These are phyloP conservation scores for Canariomyces notabilis DNA, from an alignment of 2,329 filamentous ascomycete species.

Conservation along the genomic window DNA sequence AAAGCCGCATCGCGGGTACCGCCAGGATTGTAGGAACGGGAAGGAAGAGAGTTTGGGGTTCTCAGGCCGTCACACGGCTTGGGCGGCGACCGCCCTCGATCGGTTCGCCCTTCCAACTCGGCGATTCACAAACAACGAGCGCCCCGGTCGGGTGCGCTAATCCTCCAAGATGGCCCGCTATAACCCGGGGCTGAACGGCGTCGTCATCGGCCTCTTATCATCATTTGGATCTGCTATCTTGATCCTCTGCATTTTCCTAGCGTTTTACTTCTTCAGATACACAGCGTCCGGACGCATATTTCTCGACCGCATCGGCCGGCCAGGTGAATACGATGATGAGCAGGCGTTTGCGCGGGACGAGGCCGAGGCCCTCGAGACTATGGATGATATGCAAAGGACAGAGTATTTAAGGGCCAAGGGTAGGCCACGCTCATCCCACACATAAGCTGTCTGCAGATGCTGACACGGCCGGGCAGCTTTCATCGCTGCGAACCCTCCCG, in stretches of 20 bases:
- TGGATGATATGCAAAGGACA: constrained; percentile 86
- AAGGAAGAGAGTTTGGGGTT: neutral
- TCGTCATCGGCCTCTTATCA: constrained; percentile 90
- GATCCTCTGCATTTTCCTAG: constrained; percentile 70
- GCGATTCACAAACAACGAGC: neutral
- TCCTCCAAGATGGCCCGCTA: constrained; percentile 20
- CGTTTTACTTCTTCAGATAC: constrained; percentile 92
- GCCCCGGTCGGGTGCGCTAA: neutral
- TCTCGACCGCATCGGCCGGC: constrained; percentile 85
- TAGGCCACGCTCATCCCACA: constrained; percentile 36
- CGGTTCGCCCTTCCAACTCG: constrained; percentile 2
- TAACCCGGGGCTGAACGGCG: constrained; percentile 53
- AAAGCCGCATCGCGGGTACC: neutral
- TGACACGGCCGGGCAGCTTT: constrained; percentile 58
- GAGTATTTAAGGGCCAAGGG: constrained; percentile 96
- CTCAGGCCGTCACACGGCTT: constrained; percentile 5
- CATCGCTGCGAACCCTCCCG: constrained; percentile 86
- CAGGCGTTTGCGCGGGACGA: constrained; percentile 91
- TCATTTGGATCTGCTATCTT: constrained; percentile 88
- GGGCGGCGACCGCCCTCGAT: constrained; percentile 8
- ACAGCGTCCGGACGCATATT: constrained; percentile 84
- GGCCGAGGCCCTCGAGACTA: constrained; percentile 86
- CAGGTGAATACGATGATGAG: constrained; percentile 96
- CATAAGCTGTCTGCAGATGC: neutral
- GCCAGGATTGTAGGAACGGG: neutral